A percentile compares a stretch with the other conserved stretches of the same genome.
Conservation (phyloP, 2,329 filamentous ascomycete genomes). For the Chaetomium strumarium region DNA sequence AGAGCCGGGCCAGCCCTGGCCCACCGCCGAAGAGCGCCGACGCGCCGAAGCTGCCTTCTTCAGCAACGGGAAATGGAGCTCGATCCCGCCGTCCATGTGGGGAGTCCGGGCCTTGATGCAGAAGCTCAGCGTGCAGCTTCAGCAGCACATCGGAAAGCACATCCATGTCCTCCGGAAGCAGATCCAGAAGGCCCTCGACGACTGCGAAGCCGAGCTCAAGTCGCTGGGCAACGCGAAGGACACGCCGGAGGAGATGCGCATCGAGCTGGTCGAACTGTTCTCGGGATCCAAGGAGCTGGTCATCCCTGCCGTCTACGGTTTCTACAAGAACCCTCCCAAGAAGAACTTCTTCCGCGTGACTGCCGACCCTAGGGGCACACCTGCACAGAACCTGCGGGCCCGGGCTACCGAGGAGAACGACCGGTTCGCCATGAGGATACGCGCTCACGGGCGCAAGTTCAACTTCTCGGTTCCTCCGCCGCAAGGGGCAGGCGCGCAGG, state of each 20-base stretch:
- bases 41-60: conserved; percentile 45
- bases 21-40: conserved; percentile 36
- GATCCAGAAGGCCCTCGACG: conserved; percentile 45
- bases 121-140: conserved; percentile 45
- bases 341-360: conserved; percentile 47
- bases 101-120: conserved; percentile 41
- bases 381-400: conserved; percentile 46
- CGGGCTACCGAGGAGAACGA: conserved; percentile 48
- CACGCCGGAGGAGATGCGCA: conserved; percentile 48
- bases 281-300: conserved; percentile 49
- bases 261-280: conserved; percentile 49
- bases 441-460: conserved; percentile 45
- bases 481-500: conserved; percentile 8
- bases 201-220: conserved; percentile 44
- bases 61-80: conserved; percentile 42
- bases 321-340: conserved; percentile 50
- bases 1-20: conserved; percentile 40
- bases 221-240: conserved; percentile 46
- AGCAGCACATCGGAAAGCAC: conserved; percentile 47
- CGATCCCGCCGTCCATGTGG: conserved; percentile 42
- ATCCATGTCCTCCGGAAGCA: conserved; percentile 45
- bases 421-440: conserved; percentile 42
- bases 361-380: conserved; percentile 44
- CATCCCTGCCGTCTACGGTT: conserved; percentile 47
- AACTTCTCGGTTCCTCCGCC: conserved; percentile 32